Percentiles rank a stretch among this genome's conserved stretches.
Evolutionary conservation across 495 filamentous ascomycete species (phyloP).

Genomic region (Annulohypoxylon moriforme): DNA sequence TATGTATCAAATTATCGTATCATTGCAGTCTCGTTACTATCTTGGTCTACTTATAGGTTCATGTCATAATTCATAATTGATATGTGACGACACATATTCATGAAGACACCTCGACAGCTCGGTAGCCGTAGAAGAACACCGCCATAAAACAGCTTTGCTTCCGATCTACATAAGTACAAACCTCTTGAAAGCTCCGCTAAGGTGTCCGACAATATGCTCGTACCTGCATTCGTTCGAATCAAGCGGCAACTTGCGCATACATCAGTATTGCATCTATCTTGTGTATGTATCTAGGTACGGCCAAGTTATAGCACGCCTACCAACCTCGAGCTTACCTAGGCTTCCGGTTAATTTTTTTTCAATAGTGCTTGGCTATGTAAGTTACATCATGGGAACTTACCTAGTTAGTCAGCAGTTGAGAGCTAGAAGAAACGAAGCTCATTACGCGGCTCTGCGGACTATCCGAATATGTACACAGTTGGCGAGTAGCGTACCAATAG

Average conservation of each 20-base stretch:
- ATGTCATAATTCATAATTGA: background rate
- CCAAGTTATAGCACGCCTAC: background rate
- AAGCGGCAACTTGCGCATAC: slow-evolving; percentile 12
- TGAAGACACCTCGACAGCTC: background rate
- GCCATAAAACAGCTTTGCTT: slow-evolving; percentile 20
- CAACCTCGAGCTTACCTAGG: too few species aligned
- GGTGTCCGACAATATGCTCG: slow-evolving; percentile 1
- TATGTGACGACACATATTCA: background rate
- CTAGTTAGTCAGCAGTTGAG: slow-evolving; percentile 2
- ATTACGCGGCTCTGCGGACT: slow-evolving; percentile 21
- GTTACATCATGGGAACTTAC: too few species aligned
- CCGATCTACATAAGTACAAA: slow-evolving; percentile 27
- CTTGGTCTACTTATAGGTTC: too few species aligned
- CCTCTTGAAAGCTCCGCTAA: slow-evolving; percentile 15
- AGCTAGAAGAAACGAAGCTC: background rate
- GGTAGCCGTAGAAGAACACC: slow-evolving; percentile 20
- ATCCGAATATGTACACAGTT: background rate
- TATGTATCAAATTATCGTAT: background rate
- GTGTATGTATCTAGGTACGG: background rate
- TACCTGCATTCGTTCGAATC: slow-evolving; percentile 37
- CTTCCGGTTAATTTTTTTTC: too few species aligned
- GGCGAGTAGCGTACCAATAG: background rate
- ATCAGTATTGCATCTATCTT: background rate
- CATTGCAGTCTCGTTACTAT: background rate
- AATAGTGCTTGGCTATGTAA: too few species aligned